Base-by-base conservation (phyloP, 192 early-diverging fungal genomes). In the Coemansia sp. region DNA sequence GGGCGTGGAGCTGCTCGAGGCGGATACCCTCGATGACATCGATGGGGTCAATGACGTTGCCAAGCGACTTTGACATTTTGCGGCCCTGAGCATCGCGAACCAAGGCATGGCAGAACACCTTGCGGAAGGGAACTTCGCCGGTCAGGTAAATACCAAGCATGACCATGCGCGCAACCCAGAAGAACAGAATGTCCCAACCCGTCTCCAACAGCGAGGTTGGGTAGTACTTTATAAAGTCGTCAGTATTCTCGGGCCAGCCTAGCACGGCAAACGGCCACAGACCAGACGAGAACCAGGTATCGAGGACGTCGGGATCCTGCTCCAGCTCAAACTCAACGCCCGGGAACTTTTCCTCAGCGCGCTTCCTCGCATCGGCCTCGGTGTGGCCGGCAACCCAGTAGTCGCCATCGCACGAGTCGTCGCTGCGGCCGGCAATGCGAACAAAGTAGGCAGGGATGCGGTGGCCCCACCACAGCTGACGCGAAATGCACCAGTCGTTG, bases 391-490 rank as follows among this genome's bases (percentile, higher is more conserved):
- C 90, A 36, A 99, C 94, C 96, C 98, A 99, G 88, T 85, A 88
- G 22, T 88, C 74, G 27, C 82, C 85, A 63, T 94, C 91, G 59
- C 85, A 76, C 12, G 75, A 29, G 47, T 91, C 85, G 46, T 71
- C 63, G 15, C 65, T 71, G 69, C 86, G 84, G n/a, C 89, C 90
- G 41, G 87, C 88, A 54, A 98, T 87, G n/a, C 85, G 85, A 74
- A 98, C 90, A 79, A 93, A 96, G 86, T 98, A 99, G 5, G 95
- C 96, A 27, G 98, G 98, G 24, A 97, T 86, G 71, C 94, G 91
- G 72, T 98, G 96, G 65, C 98, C 98, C 98, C 98, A 99, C 98
- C 98, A 99, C 57, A 99, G 88, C 84, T 99, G 98, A 67, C 98
- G 92, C 12, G 96, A 98, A 47, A 99, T 92, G 73, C 97, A 99